A percentile compares a stretch with the other conserved stretches of the same genome.
These are phyloP conservation scores for Neofusicoccum parvum DNA, from an alignment of 2,329 filamentous ascomycete genomes.

Conservation along the genomic window DNA sequence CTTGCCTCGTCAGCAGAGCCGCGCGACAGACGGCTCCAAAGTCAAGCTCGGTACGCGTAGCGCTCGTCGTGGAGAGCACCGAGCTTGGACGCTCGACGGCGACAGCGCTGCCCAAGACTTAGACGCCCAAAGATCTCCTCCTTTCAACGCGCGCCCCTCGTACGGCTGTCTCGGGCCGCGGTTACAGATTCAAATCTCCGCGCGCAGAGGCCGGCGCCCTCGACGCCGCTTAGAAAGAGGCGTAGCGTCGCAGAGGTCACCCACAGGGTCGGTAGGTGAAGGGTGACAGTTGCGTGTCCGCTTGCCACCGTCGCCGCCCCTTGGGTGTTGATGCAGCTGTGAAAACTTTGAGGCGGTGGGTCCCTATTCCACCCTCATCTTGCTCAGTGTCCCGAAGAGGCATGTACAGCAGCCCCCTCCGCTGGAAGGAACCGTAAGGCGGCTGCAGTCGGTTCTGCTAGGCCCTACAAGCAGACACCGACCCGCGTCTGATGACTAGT, in stretches of 20 bases:
- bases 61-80: background rate
- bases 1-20: background rate
- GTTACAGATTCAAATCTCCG: constrained; percentile 14
- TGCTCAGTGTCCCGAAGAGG: background rate
- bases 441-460: background rate
- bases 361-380: constrained; percentile 10
- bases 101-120: constrained; percentile 8
- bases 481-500: constrained; percentile 9
- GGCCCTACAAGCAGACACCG: constrained; percentile 2
- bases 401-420: constrained; percentile 4
- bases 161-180: constrained; percentile 11
- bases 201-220: background rate
- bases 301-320: constrained; percentile 4
- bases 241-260: constrained; percentile 15
- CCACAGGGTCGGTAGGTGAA: background rate
- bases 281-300: background rate
- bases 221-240: constrained; percentile 2
- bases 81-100: constrained; percentile 1
- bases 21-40: background rate
- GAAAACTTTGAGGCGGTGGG: constrained; percentile 9
- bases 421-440: background rate
- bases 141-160: constrained; percentile 5
- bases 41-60: background rate
- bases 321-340: constrained; percentile 9
- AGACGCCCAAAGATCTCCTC: constrained; percentile 17